Conservation (phyloP, 2,329 filamentous ascomycete species). For the Colletotrichum noveboracense region DNA sequence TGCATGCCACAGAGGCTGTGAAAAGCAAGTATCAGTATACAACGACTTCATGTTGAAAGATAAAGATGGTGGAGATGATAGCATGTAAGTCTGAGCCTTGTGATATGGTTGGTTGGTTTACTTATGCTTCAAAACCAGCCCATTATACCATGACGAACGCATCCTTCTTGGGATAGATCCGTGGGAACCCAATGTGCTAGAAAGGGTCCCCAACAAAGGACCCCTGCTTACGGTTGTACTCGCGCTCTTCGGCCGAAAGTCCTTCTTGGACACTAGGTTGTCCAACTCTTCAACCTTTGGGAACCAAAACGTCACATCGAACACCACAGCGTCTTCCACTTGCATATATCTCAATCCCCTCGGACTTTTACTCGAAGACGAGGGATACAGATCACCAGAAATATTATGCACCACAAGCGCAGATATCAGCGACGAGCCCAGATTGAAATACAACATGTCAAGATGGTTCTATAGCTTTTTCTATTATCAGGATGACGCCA, state of each 20-base stretch:
- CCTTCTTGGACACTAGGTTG: background rate
- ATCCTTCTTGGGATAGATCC: background rate
- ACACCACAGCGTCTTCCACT: background rate
- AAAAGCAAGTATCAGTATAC: background rate
- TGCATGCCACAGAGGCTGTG: background rate
- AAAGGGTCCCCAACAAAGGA: background rate
- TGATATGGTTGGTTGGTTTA: background rate
- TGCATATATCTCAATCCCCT: background rate
- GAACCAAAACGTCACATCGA: background rate
- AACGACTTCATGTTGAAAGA: background rate
- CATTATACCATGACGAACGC: background rate
- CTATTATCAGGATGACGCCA: background rate
- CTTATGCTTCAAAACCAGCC: background rate
- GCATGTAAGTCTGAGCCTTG: background rate
- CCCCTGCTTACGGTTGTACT: background rate
- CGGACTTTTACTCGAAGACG: background rate
- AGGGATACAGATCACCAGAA: background rate
- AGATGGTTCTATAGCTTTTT: background rate
- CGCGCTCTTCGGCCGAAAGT: background rate
- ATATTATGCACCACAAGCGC: background rate
- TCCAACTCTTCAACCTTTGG: background rate
- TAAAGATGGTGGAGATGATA: background rate
- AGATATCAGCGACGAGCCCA: background rate
- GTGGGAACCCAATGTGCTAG: background rate
- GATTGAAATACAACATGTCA: background rate